A percentile compares a stretch with the other conserved stretches of the same genome.
Conservation (phyloP, 768 basidiomycete species). For the Pisolithus marmoratus region DNA sequence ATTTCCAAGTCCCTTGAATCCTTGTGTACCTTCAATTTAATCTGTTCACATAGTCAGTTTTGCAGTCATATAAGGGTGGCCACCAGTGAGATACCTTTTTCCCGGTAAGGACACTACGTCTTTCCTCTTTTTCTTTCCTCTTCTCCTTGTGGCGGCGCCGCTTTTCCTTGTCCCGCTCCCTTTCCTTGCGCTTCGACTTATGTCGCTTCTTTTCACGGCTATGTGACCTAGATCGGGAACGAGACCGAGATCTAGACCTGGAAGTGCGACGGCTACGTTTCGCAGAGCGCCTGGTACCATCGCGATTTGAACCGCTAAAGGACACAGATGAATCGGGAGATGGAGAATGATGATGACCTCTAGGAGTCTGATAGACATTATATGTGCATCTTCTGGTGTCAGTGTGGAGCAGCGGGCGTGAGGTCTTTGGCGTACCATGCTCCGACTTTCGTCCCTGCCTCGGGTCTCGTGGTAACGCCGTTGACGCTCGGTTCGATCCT, state of each 20-base stretch:
- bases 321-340: slow-evolving; percentile 12
- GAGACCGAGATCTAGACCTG: slow-evolving; percentile 18
- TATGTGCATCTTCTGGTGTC: slow-evolving; percentile 22
- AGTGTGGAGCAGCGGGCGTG: slow-evolving; percentile 3
- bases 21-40: slow-evolving; percentile 59
- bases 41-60: slow-evolving; percentile 28
- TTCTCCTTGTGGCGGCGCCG: slow-evolving; percentile 31
- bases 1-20: slow-evolving; percentile 50
- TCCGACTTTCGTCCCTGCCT: slow-evolving; percentile 16
- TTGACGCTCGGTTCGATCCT: slow-evolving; percentile 11
- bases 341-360: slow-evolving; percentile 13
- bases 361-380: slow-evolving; percentile 17
- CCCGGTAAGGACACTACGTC: slow-evolving; percentile 53
- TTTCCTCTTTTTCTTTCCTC: slow-evolving; percentile 39
- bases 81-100: slow-evolving; percentile 42
- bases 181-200: slow-evolving; percentile 17
- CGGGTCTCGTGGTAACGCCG: neutral
- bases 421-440: slow-evolving; percentile 22
- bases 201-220: slow-evolving; percentile 21
- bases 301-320: slow-evolving; percentile 7
- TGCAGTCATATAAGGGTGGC: neutral
- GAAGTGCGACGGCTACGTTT: slow-evolving; percentile 12
- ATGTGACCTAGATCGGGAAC: slow-evolving; percentile 23
- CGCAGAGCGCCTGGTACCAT: slow-evolving; percentile 5
- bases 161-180: slow-evolving; percentile 32